Evolutionary conservation across 78 protist species (phyloP).

Genomic region (Dictyostelium brefeldianum): DNA sequence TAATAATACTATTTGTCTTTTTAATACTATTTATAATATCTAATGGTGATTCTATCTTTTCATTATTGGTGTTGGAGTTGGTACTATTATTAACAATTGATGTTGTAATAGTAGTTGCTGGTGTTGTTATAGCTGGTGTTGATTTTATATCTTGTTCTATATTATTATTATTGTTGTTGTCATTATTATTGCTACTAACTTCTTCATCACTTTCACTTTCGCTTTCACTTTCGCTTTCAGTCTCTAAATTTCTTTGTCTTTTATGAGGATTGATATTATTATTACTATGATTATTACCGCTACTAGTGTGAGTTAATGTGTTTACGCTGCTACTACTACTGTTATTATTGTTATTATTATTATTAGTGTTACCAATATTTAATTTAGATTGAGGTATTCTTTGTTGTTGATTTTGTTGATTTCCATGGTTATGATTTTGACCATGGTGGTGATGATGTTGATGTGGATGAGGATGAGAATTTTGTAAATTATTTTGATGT

Average conservation of each 20-base stretch:
- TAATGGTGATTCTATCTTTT: neutral
- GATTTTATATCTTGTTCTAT: neutral
- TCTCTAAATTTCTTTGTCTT: no score
- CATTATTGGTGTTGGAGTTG: neutral
- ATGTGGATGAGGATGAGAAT: conserved; percentile 6
- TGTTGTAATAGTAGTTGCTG: neutral
- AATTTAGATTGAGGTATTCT: neutral
- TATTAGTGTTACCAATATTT: conserved; percentile 1
- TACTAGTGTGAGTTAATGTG: neutral
- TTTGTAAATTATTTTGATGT: neutral
- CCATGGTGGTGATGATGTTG: neutral
- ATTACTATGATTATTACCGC: neutral
- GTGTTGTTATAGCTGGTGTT: neutral
- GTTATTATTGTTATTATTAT: neutral
- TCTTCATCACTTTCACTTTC: no score
- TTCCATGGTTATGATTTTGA: neutral
- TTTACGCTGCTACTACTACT: conserved; percentile 1
- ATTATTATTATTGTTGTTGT: neutral
- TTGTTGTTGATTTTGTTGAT: conserved; percentile 7
- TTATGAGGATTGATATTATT: conserved; percentile 21
- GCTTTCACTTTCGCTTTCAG: no score
- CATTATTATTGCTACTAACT: neutral
- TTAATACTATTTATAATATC: neutral
- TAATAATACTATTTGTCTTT: neutral
- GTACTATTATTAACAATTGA: neutral